Conservation (phyloP, 192 early-diverging fungal species). For the Blastocladiella britannica region DNA sequence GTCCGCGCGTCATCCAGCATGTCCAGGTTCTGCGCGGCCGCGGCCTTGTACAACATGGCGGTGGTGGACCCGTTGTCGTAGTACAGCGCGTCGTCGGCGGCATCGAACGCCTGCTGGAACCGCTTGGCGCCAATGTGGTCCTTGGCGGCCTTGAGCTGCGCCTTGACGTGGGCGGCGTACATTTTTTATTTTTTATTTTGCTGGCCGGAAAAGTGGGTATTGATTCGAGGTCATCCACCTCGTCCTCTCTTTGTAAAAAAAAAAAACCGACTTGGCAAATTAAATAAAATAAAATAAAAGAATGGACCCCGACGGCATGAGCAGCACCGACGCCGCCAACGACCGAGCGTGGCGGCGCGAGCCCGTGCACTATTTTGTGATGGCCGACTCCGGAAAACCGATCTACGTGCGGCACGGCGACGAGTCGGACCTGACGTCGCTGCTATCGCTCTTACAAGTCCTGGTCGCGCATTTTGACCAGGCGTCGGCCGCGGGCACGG, state of each 20-base stretch:
- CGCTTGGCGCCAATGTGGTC: not conserved
- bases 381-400: slow-evolving; percentile 85
- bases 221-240: no score
- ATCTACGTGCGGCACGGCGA: slow-evolving; percentile 84
- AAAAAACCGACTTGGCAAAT: no score
- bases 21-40: not conserved
- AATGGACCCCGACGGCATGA: no score
- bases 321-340: no score
- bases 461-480: slow-evolving; percentile 66
- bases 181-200: no score
- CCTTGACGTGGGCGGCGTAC: not conserved
- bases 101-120: not conserved
- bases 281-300: no score
- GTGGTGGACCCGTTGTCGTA: not conserved
- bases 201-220: no score
- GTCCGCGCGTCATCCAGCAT: not conserved
- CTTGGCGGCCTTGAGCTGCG: not conserved
- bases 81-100: not conserved
- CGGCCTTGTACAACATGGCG: not conserved
- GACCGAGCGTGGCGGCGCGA: slow-evolving; percentile 35
- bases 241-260: no score
- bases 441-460: slow-evolving; percentile 80
- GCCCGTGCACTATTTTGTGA: slow-evolving; percentile 74
- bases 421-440: slow-evolving; percentile 61
- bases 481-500: slow-evolving; percentile 19